Base-by-base conservation (phyloP, 352 stramenopile genomes). In the Pythium grandisporangium region DNA sequence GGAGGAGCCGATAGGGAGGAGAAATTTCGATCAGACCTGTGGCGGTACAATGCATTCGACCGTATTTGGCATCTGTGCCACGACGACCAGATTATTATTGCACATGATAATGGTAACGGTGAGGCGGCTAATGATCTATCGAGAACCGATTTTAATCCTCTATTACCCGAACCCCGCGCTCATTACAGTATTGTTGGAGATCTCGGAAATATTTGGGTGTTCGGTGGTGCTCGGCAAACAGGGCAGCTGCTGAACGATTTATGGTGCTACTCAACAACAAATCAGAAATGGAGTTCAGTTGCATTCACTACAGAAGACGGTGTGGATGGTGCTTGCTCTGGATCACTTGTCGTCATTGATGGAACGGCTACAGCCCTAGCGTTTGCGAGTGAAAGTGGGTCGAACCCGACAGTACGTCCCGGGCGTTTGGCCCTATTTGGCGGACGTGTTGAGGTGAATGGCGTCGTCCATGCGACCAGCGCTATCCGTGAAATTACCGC, bases 31-130 rank as follows among this genome's bases (percentile, higher is more conserved):
- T 70, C 78, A 3, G 81, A 92, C 43, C 50, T 94, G 13, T 94
- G 81, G 81, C 55, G 75, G 12, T 92, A 90, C 46, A 92, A 92
- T 46, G 87, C 77, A 2, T 94, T 94, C 50, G 81, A 94, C 42
- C 76, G 79, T 14, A 55, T 88, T 22, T 94, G 81, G 81, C 69
- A 91, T 43, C 63, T 94, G 30, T 91, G 74, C 22, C 62, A 92
- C 41, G 78, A 92, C 26, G 81, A 94, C 48, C 82, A 73, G 45
- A 82, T 91, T 27, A 62, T 48, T 7, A 61, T 30, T 20, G 56
- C 47, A 4, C 53, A 52, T 29, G 54, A 78, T 4, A 47, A 14
- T 6, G 33, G 20, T 16, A 52, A 63, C 4, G 23, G 6, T 16
- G 54, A 43, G 16, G 12, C 29, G 2, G 24, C 35, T 3, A 45